phyloP scores from a whole-genome alignment of 2,329 filamentous ascomycete species.

The Monosporascus sp. region DNA sequence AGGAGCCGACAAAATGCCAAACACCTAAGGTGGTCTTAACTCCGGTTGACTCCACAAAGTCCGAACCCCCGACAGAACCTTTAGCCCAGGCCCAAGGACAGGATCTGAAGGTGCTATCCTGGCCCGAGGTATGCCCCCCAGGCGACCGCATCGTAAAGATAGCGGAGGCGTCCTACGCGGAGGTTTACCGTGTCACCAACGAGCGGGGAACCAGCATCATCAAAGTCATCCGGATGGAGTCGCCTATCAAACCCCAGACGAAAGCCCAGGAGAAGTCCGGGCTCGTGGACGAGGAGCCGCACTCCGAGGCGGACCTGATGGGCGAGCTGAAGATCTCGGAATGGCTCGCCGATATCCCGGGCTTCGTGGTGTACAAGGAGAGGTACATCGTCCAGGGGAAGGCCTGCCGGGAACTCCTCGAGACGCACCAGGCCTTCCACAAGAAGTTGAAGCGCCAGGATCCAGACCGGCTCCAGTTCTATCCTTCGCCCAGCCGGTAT shows the following conservation, averaged over 20 bases:
- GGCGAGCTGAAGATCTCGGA: slow-evolving; percentile 61
- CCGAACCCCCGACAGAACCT: slow-evolving; percentile 7
- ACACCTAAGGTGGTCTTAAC: slow-evolving; percentile 5
- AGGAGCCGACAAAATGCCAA: slow-evolving; percentile 6
- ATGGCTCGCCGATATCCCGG: slow-evolving; percentile 58
- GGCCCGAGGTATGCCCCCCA: slow-evolving; percentile 53
- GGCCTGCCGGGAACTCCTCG: slow-evolving; percentile 46
- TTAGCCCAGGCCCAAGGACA: slow-evolving; percentile 11
- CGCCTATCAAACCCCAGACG: slow-evolving; percentile 53
- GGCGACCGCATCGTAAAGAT: slow-evolving; percentile 56
- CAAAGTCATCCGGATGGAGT: slow-evolving; percentile 57
- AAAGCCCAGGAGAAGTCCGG: slow-evolving; percentile 50
- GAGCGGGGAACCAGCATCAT: slow-evolving; percentile 58
- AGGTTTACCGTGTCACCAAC: slow-evolving; percentile 60
- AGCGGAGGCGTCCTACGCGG: slow-evolving; percentile 62
- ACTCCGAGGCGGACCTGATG: slow-evolving; percentile 47
- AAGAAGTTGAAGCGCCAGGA: slow-evolving; percentile 50
- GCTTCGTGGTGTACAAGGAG: slow-evolving; percentile 63
- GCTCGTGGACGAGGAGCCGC: slow-evolving; percentile 56
- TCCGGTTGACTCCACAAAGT: slow-evolving; percentile 6
- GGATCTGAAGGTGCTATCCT: slow-evolving; percentile 42
- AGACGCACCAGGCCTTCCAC: slow-evolving; percentile 57
- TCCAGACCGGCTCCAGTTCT: slow-evolving; percentile 54
- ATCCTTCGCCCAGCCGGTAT: slow-evolving; percentile 57
- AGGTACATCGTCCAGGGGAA: slow-evolving; percentile 55